A percentile compares a stretch with the other conserved stretches of the same genome.
These are phyloP conservation scores for Knoxdaviesia proteae DNA, from an alignment of 2,329 filamentous ascomycete genomes.

Conservation along the genomic window DNA sequence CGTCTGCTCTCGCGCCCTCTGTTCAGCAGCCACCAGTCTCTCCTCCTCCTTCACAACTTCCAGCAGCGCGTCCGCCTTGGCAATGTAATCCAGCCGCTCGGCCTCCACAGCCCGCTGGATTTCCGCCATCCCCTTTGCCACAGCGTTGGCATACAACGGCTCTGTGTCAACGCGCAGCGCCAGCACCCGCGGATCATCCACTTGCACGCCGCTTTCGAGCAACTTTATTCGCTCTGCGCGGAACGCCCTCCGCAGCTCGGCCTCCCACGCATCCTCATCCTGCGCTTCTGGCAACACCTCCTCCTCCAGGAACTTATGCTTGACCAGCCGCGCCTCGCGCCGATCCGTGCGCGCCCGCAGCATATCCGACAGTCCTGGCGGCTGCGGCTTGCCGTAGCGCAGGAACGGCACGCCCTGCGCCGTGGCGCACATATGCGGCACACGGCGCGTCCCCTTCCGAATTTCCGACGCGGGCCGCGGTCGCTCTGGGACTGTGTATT, in stretches of 20 bases:
- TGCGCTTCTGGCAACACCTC: conserved; percentile 11
- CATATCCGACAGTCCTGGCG: conserved; percentile 32
- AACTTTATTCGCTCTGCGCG: conserved; percentile 3
- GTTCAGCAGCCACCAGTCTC: conserved; percentile 5
- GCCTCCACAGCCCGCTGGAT: conserved; percentile 5
- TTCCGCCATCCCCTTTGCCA: background rate
- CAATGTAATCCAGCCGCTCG: conserved; percentile 17
- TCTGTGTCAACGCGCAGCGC: no score
- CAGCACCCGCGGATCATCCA: background rate
- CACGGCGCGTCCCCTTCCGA: conserved; percentile 25
- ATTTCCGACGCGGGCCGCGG: conserved; percentile 23
- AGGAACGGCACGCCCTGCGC: conserved; percentile 41
- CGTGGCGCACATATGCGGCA: conserved; percentile 34
- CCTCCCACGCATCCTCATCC: conserved; percentile 29
- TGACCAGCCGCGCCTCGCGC: conserved; percentile 19
- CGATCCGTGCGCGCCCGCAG: conserved; percentile 27
- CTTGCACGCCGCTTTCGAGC: conserved; percentile 1
- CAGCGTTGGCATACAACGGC: no score
- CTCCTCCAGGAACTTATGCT: conserved; percentile 17
- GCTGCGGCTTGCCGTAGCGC: conserved; percentile 45
- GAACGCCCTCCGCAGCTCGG: conserved; percentile 12
- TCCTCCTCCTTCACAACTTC: conserved; percentile 19
- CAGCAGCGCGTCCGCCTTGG: conserved; percentile 18
- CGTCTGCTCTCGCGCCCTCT: no score
- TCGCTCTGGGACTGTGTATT: conserved; percentile 24